A percentile compares a stretch with the other conserved stretches of the same genome.
phyloP scores from a whole-genome alignment of 441 rosid genomes.

The Croton setiger region DNA sequence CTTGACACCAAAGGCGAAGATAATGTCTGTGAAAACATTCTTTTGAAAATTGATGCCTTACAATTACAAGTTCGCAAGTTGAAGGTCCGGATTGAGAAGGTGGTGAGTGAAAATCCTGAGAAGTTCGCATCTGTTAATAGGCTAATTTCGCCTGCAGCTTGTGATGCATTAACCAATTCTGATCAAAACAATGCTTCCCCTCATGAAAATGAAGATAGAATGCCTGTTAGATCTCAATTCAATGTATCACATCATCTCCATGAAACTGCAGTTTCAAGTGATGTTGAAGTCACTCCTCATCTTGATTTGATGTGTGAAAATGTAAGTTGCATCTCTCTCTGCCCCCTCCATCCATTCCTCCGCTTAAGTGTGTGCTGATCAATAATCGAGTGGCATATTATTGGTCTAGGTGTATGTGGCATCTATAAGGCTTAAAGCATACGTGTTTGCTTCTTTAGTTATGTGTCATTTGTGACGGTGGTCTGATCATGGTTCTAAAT shows the following conservation, averaged over 20 bases:
- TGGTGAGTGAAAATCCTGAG: conserved; percentile 53
- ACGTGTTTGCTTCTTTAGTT: not conserved
- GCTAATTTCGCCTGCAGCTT: conserved; percentile 39
- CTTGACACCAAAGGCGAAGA: conserved; percentile 45
- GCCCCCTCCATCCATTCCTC: not conserved
- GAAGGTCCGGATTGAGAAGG: conserved; percentile 57
- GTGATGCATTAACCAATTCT: conserved; percentile 38
- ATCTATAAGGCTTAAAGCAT: too few species aligned
- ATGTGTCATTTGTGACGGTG: not conserved
- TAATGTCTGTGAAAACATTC: conserved; percentile 47
- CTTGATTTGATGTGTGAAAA: conserved; percentile 33
- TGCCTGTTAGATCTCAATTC: conserved; percentile 26
- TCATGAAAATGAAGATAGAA: conserved; percentile 33
- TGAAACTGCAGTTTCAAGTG: conserved; percentile 38
- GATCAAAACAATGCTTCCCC: conserved; percentile 35
- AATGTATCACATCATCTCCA: conserved; percentile 32
- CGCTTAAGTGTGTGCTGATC: too few species aligned
- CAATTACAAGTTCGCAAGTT: conserved; percentile 45
- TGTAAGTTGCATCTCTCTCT: conserved; percentile 30
- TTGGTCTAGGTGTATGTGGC: too few species aligned
- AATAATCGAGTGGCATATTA: too few species aligned
- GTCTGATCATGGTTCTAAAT: not conserved
- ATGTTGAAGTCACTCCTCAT: conserved; percentile 33
- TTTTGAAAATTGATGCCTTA: conserved; percentile 56
- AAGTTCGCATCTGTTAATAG: conserved; percentile 49